phyloP scores from a whole-genome alignment of 2,329 filamentous ascomycete genomes.

The Diatrype stigma region DNA sequence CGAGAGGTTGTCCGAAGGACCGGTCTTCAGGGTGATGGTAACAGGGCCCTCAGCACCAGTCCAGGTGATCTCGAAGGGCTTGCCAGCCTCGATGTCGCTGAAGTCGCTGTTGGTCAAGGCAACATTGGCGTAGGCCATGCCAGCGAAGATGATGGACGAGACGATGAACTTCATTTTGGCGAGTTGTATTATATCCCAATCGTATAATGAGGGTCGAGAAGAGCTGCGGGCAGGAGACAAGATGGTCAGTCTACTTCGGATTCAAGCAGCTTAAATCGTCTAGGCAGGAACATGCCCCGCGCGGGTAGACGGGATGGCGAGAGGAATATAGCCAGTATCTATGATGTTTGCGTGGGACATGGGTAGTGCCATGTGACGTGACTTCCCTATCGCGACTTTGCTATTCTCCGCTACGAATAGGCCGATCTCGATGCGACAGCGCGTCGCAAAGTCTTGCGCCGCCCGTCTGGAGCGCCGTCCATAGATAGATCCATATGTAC shows the following conservation, averaged over 20 bases:
- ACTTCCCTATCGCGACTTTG: neutral
- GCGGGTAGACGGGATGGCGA: neutral
- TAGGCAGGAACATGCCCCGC: neutral
- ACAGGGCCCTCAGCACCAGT: constrained; percentile 34
- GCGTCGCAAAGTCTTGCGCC: neutral
- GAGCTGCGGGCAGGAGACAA: neutral
- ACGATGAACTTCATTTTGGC: constrained; percentile 31
- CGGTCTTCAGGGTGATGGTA: constrained; percentile 37
- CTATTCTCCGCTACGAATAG: neutral
- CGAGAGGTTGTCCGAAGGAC: constrained; percentile 31
- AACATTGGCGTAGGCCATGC: constrained; percentile 26
- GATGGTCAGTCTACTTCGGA: neutral
- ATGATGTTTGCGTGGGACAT: neutral
- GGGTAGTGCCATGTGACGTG: neutral
- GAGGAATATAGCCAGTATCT: neutral
- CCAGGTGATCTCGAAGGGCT: constrained; percentile 43
- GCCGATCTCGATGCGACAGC: neutral
- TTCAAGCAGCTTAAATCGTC: neutral
- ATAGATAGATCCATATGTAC: too few species aligned
- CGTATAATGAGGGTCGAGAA: constrained; percentile 17
- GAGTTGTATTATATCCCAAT: constrained; percentile 11
- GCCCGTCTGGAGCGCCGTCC: too few species aligned
- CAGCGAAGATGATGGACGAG: constrained; percentile 25
- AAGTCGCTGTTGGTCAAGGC: constrained; percentile 32
- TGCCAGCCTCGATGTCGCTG: constrained; percentile 30